Evolutionary conservation across 441 rosid species (phyloP), one percentile per base, ranked within the genome.

Genomic region (Euphorbia celastroides): DNA sequence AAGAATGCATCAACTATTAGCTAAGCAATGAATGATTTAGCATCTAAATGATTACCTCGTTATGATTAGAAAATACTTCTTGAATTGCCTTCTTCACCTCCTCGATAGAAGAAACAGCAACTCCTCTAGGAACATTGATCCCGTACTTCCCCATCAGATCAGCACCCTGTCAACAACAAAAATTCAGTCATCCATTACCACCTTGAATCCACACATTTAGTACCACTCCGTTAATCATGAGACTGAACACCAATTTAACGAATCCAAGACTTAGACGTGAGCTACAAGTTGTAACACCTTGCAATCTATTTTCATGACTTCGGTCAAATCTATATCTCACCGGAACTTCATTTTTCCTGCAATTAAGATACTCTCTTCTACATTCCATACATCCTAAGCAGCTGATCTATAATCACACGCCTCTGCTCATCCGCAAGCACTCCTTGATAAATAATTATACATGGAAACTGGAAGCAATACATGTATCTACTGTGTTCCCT

Each of bases 101-200:
- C 17, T 86, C 94, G 5, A 74, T 27, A 0, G 99, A 83, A 65
- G 90, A 80, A 65, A 73, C 92, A 42, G 99, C 99, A 1, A 86
- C 88, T 57, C 99, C 99, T 72, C 78, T 94, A 0, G 99, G 99
- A 28, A 94, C 99, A 72, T 91, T 94, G 51, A 94, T 74, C 41
- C 99, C 99, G 13, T 81, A 84, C 75, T 89, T 89, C 23, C 90
- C 71, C 99, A 94, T 94, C 81, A 94, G 79, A 66, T 82, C 96
- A 69, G 97, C 98, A 70, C 99, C 99, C 98, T 94, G 68, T 38
- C 23, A 54, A 68, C 19, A 30, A 57, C 58, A 31, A 32, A 67
- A 52, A 22, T 66, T 50, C 0, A 50, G 68, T n/a, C 60, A 34
- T 71, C 71, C 57, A 48, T 52, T 57, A 31, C 36, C 63, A 13